Conservation (phyloP, 129 eudicot genomes). For the Dittrichia graveolens region DNA sequence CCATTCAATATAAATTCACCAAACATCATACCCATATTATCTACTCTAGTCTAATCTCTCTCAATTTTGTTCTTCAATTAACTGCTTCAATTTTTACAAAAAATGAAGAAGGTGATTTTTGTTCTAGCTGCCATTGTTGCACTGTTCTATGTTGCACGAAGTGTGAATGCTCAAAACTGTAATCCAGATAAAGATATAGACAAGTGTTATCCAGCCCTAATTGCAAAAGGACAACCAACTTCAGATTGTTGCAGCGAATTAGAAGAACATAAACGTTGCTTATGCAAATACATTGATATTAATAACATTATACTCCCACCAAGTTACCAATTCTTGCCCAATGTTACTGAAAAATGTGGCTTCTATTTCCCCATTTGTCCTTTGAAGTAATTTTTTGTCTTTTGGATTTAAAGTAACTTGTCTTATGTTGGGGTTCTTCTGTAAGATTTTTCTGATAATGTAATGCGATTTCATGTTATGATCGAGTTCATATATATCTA, state of each 20-base stretch:
- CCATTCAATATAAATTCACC: not conserved
- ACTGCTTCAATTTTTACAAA: not conserved
- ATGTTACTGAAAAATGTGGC: not conserved
- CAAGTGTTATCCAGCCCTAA: not conserved
- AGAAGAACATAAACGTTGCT: not conserved
- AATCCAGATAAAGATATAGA: constrained; percentile 1
- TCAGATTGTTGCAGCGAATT: not conserved
- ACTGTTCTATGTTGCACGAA: not conserved
- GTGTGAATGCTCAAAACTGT: not conserved
- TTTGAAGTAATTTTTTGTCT: too few relatives aligned
- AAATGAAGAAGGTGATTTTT: constrained; percentile 2
- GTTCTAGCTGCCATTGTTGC: not conserved
- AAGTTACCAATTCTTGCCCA: not conserved
- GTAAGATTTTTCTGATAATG: too few relatives aligned
- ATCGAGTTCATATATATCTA: too few relatives aligned
- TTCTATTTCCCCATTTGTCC: not conserved
- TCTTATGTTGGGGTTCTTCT: too few relatives aligned
- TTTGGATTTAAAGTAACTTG: too few relatives aligned
- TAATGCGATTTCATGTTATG: too few relatives aligned
- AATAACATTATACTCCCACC: not conserved
- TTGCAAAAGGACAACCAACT: not conserved
- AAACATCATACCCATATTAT: not conserved
- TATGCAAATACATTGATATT: not conserved
- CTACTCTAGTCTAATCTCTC: not conserved
- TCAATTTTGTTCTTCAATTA: not conserved